phyloP scores from a whole-genome alignment of 176 grass and related monocot genomes.

The Rhynchospora breviuscula region DNA sequence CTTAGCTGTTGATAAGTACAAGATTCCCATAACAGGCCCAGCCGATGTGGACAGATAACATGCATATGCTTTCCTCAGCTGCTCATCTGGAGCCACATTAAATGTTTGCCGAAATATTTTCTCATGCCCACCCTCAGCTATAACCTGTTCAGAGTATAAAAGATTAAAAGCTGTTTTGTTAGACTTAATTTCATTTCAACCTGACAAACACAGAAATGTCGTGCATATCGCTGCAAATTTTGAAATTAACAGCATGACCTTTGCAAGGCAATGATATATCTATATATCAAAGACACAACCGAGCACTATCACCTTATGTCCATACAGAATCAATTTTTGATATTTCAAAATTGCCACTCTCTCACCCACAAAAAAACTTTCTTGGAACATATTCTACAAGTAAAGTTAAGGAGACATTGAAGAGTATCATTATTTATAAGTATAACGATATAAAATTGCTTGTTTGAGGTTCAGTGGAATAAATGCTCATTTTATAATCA shows the following conservation, averaged over 20 bases:
- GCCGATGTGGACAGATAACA: conserved; percentile 83
- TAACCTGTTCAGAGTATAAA: conserved; percentile 16
- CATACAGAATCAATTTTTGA: not conserved
- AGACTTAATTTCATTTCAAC: not conserved
- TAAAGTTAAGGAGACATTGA: not conserved
- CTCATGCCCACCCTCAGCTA: conserved; percentile 76
- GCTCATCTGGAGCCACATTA: conserved; percentile 56
- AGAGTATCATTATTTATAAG: not conserved
- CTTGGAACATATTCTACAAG: not conserved
- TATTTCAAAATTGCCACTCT: not conserved
- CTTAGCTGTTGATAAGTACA: conserved; percentile 72
- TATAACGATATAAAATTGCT: not conserved
- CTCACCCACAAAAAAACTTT: not conserved
- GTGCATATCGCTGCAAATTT: not conserved
- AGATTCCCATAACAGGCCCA: conserved; percentile 61
- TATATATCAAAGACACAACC: not conserved
- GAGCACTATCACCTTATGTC: not conserved
- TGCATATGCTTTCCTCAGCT: conserved; percentile 70
- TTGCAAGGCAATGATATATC: not conserved
- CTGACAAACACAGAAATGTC: not conserved
- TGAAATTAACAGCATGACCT: not conserved
- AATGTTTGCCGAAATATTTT: conserved; percentile 73
- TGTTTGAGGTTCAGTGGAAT: not conserved
- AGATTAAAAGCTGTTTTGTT: not conserved
- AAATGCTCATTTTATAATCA: not conserved